These are phyloP conservation scores for Peterozyma xylosa DNA, from an alignment of 805 yeast species.

Conservation along the genomic window DNA sequence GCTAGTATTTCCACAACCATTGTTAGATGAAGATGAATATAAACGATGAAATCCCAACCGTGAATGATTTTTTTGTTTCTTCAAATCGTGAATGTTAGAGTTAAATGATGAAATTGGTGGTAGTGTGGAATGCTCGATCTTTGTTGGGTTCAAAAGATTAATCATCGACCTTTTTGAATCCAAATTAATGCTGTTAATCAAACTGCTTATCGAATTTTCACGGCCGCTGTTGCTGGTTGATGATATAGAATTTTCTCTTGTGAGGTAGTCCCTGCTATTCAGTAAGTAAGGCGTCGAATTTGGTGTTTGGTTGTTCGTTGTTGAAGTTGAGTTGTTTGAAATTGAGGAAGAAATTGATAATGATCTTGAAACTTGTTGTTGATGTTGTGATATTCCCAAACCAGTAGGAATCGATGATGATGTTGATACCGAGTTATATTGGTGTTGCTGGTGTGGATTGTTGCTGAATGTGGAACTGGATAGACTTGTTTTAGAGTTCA, in stretches of 20 bases:
- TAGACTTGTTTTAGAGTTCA: background rate
- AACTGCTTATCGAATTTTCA: background rate
- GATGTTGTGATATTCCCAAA: background rate
- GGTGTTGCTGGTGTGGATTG: background rate
- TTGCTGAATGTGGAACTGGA: background rate
- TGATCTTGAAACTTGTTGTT: conserved; percentile 6
- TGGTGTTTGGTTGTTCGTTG: background rate
- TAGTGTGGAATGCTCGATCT: background rate
- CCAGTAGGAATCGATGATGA: background rate
- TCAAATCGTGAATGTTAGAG: background rate
- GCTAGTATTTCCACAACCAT: background rate
- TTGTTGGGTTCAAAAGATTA: too few relatives aligned
- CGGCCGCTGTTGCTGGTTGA: background rate
- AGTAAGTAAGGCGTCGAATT: background rate
- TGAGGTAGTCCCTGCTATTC: background rate
- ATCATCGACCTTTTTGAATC: background rate
- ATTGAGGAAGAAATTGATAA: conserved; percentile 7
- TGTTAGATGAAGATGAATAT: background rate
- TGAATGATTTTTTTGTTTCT: background rate
- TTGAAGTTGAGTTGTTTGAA: conserved; percentile 1
- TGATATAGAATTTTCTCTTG: background rate
- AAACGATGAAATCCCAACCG: background rate
- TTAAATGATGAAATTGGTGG: background rate
- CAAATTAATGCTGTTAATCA: background rate
- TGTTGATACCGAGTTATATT: background rate